Evolutionary conservation across 2,329 filamentous ascomycete species (phyloP), one percentile per base, ranked within the genome.

Genomic region (Cladorrhinum sp.): DNA sequence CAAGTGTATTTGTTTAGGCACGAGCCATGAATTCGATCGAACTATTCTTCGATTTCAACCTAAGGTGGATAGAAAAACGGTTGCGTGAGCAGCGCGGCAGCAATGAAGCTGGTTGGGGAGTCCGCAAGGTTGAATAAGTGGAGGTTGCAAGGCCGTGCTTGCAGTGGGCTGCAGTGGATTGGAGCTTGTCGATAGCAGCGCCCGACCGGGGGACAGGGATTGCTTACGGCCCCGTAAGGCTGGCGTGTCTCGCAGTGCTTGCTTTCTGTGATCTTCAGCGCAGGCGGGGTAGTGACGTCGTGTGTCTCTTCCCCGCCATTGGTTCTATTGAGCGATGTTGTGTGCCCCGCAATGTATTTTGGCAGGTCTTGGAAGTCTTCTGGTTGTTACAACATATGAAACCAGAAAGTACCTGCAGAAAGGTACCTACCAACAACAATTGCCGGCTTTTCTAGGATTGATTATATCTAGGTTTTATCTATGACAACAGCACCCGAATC

Each of bases 401-500:
- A 18, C n/a, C 16, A 45, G n/a, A 45, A 45, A 45, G 41, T 36
- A 36, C 32, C 32, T 5, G 9, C 9, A 20, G 8, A 20, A 13
- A 22, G 29, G 6, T 32, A 32, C 29, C 6, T 6, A 32, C 29
- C 29, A 32, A 32, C 29, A 32, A 32, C 29, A 13, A 32, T 32
- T 32, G 29, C 29, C 29, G 13, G 13, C 29, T 32, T 32, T 32
- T 32, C 7, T n/a, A 32, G 29, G 29, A 6, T 32, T 32, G 7
- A 32, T 32, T 45, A 41, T 45, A 18, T 45, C 41, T 45, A 18
- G 16, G 5, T 41, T 45, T 12, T 24, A 20, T 32, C 51, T 73
- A 85, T 13, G 82, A 85, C 10, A 87, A 69, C 50, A 87, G 67
- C 29, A 87, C 83, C 23, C 82, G 77, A 29, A 87, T 84, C 68